phyloP scores from a whole-genome alignment of 2,329 filamentous ascomycete species.

The Phialophora macrospora region DNA sequence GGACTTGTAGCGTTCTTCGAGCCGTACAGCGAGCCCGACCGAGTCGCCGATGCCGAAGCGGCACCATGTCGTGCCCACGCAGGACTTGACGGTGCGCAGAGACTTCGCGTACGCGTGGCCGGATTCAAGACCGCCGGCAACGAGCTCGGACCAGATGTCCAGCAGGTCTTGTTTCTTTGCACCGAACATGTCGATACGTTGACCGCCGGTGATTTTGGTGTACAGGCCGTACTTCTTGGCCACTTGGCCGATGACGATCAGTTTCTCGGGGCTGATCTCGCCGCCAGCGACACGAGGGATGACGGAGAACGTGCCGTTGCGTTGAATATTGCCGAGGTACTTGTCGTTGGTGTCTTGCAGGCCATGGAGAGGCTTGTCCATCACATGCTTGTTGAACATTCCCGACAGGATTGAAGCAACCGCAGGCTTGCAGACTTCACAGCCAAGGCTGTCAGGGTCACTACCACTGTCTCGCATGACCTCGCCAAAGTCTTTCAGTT shows the following conservation, averaged over 20 bases:
- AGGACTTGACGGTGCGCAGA: conserved; percentile 82
- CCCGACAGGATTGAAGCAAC: conserved; percentile 80
- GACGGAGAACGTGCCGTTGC: conserved; percentile 89
- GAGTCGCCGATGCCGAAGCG: conserved; percentile 86
- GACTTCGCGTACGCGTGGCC: conserved; percentile 92
- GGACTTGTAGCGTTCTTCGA: conserved; percentile 91
- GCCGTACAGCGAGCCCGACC: conserved; percentile 84
- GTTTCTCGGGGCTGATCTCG: conserved; percentile 84
- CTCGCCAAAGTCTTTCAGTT: conserved; percentile 70
- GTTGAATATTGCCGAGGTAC: conserved; percentile 86
- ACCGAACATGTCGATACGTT: conserved; percentile 92
- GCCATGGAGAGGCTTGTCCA: conserved; percentile 71
- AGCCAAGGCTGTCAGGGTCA: conserved; percentile 73
- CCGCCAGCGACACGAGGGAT: conserved; percentile 81
- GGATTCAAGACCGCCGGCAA: conserved; percentile 85
- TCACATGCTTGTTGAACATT: conserved; percentile 81
- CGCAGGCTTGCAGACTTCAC: conserved; percentile 83
- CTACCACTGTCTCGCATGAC: conserved; percentile 81
- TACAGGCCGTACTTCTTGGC: conserved; percentile 84
- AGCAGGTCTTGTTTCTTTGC: conserved; percentile 85
- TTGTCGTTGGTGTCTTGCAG: conserved; percentile 90
- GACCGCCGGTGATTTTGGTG: conserved; percentile 89
- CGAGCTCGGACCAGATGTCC: conserved; percentile 78
- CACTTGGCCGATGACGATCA: conserved; percentile 81
- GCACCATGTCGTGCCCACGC: conserved; percentile 90